Evolutionary conservation across 768 basidiomycete genomes (phyloP).

Genomic region (Dacryopinax primogenitus): DNA sequence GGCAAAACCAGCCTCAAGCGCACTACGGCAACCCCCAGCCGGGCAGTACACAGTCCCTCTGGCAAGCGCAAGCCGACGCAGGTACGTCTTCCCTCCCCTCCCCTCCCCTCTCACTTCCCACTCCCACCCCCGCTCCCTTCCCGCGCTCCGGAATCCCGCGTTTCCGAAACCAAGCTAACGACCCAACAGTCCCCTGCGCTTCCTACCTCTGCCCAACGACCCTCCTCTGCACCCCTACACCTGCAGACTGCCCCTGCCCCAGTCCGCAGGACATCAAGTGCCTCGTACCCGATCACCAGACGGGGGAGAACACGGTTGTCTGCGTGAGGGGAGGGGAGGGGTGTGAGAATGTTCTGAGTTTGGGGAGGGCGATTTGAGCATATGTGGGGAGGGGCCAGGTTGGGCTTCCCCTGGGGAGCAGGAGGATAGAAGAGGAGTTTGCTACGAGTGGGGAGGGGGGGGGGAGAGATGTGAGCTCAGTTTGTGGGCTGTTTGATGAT

Average conservation of each 20-base stretch:
- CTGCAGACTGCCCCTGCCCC: slow-evolving; percentile 66
- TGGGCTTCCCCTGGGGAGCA: not conserved
- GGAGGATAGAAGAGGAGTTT: too few relatives aligned
- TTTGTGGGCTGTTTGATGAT: too few relatives aligned
- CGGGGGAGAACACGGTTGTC: slow-evolving; percentile 46
- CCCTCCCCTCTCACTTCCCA: not conserved
- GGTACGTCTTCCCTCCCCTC: slow-evolving; percentile 33
- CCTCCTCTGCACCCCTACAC: slow-evolving; percentile 50
- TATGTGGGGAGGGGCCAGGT: not conserved
- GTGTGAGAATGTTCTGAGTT: slow-evolving; percentile 47
- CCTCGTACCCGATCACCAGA: slow-evolving; percentile 47
- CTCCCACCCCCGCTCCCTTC: not conserved
- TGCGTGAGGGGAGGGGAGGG: slow-evolving; percentile 56
- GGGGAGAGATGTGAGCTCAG: too few relatives aligned
- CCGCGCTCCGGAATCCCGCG: not conserved
- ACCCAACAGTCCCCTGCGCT: slow-evolving; percentile 59
- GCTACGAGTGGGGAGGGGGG: too few relatives aligned
- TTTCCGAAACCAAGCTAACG: not conserved
- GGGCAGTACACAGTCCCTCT: slow-evolving; percentile 36
- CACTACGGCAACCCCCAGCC: slow-evolving; percentile 27
- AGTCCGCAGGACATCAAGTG: slow-evolving; percentile 66
- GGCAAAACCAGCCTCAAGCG: slow-evolving; percentile 42
- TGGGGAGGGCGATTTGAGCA: slow-evolving; percentile 21
- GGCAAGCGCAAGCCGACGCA: slow-evolving; percentile 50
- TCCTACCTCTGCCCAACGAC: slow-evolving; percentile 65